phyloP scores from a whole-genome alignment of 495 filamentous ascomycete species.

The Letharia lupina region DNA sequence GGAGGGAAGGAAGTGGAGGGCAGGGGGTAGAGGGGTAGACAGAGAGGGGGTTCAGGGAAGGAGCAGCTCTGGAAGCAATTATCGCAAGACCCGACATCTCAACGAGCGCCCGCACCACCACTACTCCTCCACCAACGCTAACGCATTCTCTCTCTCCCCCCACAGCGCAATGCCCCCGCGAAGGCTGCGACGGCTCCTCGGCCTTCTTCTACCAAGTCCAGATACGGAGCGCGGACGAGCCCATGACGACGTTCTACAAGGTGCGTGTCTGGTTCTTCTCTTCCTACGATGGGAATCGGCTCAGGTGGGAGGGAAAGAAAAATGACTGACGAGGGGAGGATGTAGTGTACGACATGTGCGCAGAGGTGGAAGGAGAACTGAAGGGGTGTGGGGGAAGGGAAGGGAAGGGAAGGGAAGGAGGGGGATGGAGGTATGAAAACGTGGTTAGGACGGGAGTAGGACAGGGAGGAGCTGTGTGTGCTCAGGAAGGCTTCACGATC shows the following conservation, averaged over 20 bases:
- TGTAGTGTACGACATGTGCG: conserved; percentile 20
- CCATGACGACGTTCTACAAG: conserved; percentile 94
- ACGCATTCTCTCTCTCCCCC: neutral
- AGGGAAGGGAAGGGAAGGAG: neutral
- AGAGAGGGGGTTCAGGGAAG: no score
- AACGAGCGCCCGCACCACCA: no score
- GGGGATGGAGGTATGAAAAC: neutral
- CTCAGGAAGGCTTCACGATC: no score
- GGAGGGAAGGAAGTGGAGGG: neutral
- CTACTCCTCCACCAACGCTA: neutral
- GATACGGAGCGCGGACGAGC: conserved; percentile 96
- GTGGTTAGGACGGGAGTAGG: neutral
- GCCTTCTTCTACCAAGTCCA: conserved; percentile 95
- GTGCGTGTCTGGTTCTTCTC: conserved; percentile 36
- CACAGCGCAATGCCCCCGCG: conserved; percentile 65
- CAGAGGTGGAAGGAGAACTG: conserved; percentile 28
- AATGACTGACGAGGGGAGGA: neutral
- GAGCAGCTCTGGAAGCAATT: no score
- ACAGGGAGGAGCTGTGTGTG: no score
- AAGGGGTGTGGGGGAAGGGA: neutral
- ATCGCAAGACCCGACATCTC: no score
- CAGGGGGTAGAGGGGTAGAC: no score
- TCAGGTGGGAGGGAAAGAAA: neutral
- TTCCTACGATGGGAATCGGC: neutral
- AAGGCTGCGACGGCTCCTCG: conserved; percentile 64